phyloP scores from a whole-genome alignment of 495 filamentous ascomycete genomes.

The Penicillium pancosmium region DNA sequence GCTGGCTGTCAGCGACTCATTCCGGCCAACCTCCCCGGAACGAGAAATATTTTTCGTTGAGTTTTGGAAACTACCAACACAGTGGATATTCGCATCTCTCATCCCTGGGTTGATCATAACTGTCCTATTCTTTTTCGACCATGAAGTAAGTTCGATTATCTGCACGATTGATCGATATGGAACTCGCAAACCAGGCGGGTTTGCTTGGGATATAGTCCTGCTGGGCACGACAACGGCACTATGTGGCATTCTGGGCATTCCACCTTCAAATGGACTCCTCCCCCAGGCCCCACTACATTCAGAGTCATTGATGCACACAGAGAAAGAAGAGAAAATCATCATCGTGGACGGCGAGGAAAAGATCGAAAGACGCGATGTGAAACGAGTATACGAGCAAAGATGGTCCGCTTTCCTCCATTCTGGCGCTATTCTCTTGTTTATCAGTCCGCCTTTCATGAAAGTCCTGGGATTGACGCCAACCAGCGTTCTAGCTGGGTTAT shows the following conservation, averaged over 20 bases:
- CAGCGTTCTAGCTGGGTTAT: slow-evolving; percentile 68
- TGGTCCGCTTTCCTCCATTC: slow-evolving; percentile 69
- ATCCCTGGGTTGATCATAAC: slow-evolving; percentile 70
- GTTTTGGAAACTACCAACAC: slow-evolving; percentile 65
- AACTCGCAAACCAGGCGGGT: slow-evolving; percentile 65
- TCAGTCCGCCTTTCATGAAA: slow-evolving; percentile 69
- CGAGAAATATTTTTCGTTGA: slow-evolving; percentile 63
- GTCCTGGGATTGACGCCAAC: slow-evolving; percentile 70
- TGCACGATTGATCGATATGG: slow-evolving; percentile 71
- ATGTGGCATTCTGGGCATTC: slow-evolving; percentile 71
- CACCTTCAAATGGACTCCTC: slow-evolving; percentile 69
- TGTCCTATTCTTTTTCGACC: slow-evolving; percentile 73
- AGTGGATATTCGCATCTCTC: slow-evolving; percentile 67
- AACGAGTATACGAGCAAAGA: slow-evolving; percentile 68
- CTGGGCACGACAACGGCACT: slow-evolving; percentile 70
- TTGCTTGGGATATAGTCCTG: slow-evolving; percentile 70
- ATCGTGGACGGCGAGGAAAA: slow-evolving; percentile 45
- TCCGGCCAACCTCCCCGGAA: slow-evolving; percentile 60
- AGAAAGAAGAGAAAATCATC: slow-evolving; percentile 41
- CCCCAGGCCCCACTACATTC: slow-evolving; percentile 73
- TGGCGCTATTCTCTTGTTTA: slow-evolving; percentile 60
- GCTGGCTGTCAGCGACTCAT: slow-evolving; percentile 59
- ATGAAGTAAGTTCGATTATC: slow-evolving; percentile 76
- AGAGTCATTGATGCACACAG: slow-evolving; percentile 63
- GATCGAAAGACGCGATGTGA: slow-evolving; percentile 40